Evolutionary conservation across 2,329 filamentous ascomycete species (phyloP), one percentile per base, ranked within the genome.

Genomic region (Penicillium sp.): DNA sequence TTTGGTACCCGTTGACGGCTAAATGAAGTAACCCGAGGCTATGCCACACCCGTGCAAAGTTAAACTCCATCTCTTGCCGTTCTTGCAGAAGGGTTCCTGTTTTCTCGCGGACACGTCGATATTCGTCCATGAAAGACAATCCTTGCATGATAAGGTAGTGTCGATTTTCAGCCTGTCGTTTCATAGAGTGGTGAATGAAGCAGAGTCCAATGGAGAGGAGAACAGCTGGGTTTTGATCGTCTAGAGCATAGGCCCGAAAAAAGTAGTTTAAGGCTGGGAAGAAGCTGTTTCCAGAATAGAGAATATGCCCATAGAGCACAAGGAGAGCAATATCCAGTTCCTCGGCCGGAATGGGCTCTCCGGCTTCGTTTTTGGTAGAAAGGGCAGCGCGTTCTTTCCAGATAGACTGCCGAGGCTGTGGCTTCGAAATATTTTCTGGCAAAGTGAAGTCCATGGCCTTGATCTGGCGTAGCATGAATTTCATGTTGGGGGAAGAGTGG

Each of bases 401-500:
- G 23, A 75, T 66, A 23, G 72, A 74, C 47, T 76, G 63, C 13
- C 81, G 78, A 16, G 66, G 37, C 49, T 60, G 13, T 54, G 62
- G 33, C 59, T 63, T 43, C 13, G 80, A 76, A 19, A 18, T 18
- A 13, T 82, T 78, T 2, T 79, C 77, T 2, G 75, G 78, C 40
- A 88, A 78, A 3, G 89, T 79, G 59, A 83, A 88, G 72, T 99
- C 94, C 78, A 96, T 90, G 3, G 87, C 86, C 72, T 96, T 95
- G 74, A 99, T 90, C 74, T 96, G 91, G 4, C 94, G 87, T 54
- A 97, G 81, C 66, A 97, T 87, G 68, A 90, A 96, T 71, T 97
- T 97, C 72, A 96, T 92, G 18, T 88, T 87, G 0, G 91, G 87
- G 0, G 90, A 89, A 2, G 88, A 88, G 48, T 88, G 88, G 72